Base-by-base conservation (phyloP, 2,329 filamentous ascomycete genomes). In the Apiospora hydei region DNA sequence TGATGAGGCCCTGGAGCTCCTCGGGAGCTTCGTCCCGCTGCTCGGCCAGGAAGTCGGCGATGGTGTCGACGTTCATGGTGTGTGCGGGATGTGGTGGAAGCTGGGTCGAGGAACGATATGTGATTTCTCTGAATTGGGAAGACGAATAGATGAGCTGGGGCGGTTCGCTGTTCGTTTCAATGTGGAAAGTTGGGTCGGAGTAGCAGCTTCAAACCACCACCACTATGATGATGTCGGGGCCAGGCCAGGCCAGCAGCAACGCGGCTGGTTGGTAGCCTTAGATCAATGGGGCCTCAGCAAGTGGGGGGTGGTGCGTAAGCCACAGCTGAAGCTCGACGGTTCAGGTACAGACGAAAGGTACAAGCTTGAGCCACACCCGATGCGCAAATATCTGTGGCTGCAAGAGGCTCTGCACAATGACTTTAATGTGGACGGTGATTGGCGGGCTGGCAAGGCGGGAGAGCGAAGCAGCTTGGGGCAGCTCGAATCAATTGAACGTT, bases 11-110 rank as follows among this genome's bases (percentile, higher is more conserved):
- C 85, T 98, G 95, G 70, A 97, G 90, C 82, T 97, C 93, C 77
- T 95, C 93, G 70, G 95, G 93, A 79, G 95, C 94, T 82, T 91
- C 87, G 81, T 98, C 94, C 82, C 95, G 93, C 89, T 97, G 94
- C 78, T 97, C 93, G 74, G 91, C 90, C 76, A 99, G 93, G 85
- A 98, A 97, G 83, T 97, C 94, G 81, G 94, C 89, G 83, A 98
- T 96, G 80, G 92, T 91, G 83, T 97, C 94, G 85, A 90, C 88
- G 83, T 93, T 95, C 94, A 97, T 98, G 64, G 43, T 70, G 34
- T 66, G 38, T 72, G 64, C 69, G 53, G 30, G 69, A 8, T 53
- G 46, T 53, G 24, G 26, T 30, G 24, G 43, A 30, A 46, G 66
- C 44, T 30, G 26, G n/a, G 14, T 47, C 57, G 34, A 64, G 57